phyloP scores from a whole-genome alignment of 306 rosid genomes.

The Rosa rugosa region DNA sequence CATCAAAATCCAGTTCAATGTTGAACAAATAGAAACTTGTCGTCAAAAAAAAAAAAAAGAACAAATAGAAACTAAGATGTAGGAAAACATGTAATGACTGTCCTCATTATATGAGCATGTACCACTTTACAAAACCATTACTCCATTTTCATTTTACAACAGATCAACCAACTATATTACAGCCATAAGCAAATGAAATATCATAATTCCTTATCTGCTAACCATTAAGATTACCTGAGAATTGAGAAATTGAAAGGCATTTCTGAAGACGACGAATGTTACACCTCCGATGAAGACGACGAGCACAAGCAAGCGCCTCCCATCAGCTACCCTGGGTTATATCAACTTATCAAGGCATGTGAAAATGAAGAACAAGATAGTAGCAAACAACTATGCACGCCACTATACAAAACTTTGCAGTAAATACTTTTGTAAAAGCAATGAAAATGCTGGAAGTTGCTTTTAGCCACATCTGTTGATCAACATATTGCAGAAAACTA shows the following conservation, averaged over 20 bases:
- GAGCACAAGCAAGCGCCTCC: slow-evolving; percentile 88
- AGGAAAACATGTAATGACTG: too few relatives aligned
- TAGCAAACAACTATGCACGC: neutral
- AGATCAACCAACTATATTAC: too few relatives aligned
- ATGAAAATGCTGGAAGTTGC: neutral
- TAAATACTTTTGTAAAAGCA: neutral
- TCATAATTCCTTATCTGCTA: slow-evolving; percentile 4
- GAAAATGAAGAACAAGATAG: slow-evolving; percentile 11
- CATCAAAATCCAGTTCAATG: too few relatives aligned
- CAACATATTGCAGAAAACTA: neutral
- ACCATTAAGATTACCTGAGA: slow-evolving; percentile 64
- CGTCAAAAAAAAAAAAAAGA: too few relatives aligned
- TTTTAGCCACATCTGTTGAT: neutral
- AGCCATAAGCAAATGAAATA: neutral
- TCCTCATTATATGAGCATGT: too few relatives aligned
- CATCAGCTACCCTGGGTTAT: slow-evolving; percentile 74
- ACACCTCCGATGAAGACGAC: slow-evolving; percentile 91
- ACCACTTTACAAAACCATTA: too few relatives aligned
- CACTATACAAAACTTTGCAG: neutral
- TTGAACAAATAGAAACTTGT: too few relatives aligned
- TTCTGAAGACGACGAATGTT: slow-evolving; percentile 91
- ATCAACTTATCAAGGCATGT: slow-evolving; percentile 16
- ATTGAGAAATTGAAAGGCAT: slow-evolving; percentile 90
- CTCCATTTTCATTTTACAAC: too few relatives aligned
- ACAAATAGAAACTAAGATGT: too few relatives aligned